A percentile compares a stretch with the other conserved stretches of the same genome.
Evolutionary conservation across 495 filamentous ascomycete species (phyloP).

Genomic region (Penicillium paradoxum): DNA sequence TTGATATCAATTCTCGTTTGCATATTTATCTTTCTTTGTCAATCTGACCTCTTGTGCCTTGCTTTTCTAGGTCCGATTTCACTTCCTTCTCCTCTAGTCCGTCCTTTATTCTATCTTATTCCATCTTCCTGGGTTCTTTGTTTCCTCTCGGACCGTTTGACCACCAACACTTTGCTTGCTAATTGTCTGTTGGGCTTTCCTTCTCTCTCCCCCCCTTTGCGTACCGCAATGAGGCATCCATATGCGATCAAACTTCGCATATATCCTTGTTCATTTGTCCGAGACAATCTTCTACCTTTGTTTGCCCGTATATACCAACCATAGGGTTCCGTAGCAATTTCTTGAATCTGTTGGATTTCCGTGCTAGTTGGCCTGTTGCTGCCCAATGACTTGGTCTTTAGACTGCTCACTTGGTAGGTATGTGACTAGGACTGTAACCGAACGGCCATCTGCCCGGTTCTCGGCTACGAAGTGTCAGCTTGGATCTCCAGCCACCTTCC

Average conservation of each 20-base stretch:
- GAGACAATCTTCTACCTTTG: background rate
- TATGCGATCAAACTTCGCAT: background rate
- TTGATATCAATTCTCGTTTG: slow-evolving; percentile 10
- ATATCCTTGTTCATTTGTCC: slow-evolving; percentile 1
- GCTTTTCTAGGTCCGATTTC: background rate
- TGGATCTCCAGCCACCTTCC: too few relatives aligned
- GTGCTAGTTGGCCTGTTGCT: background rate
- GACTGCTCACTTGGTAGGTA: too few relatives aligned
- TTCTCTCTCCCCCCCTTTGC: background rate
- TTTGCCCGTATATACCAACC: background rate
- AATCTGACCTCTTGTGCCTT: background rate
- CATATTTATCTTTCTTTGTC: background rate
- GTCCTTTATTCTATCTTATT: slow-evolving; percentile 7
- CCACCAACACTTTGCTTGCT: slow-evolving; percentile 7
- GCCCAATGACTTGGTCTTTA: background rate
- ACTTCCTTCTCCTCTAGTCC: background rate
- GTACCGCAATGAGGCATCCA: background rate
- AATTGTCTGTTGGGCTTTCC: slow-evolving; percentile 6
- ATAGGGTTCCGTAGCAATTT: background rate
- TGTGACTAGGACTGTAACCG: too few relatives aligned
- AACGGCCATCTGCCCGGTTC: too few relatives aligned
- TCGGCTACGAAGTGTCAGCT: too few relatives aligned
- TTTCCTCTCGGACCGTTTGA: background rate
- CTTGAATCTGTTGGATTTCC: background rate
- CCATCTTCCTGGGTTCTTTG: background rate